Evolutionary conservation across 2,329 filamentous ascomycete genomes (phyloP), one percentile per base, ranked within the genome.

Genomic region (Grosmannia penicillata): DNA sequence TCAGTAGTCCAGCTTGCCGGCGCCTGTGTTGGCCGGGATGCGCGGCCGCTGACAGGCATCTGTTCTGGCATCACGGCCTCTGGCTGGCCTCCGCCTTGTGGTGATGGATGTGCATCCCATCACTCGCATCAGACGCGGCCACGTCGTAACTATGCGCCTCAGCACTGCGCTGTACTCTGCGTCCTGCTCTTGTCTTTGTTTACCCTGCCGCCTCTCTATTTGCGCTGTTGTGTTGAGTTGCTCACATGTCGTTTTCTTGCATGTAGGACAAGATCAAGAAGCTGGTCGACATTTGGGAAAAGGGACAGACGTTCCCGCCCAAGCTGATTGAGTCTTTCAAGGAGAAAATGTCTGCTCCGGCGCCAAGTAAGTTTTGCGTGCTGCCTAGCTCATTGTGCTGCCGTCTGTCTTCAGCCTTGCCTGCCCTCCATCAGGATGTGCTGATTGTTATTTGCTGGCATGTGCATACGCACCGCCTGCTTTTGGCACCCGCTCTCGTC

Each of bases 201-300:
- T 30, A 4, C 32, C 22, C n/a, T n/a, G 21, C 14, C 19, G 13
- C n/a, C n/a, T n/a, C n/a, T n/a, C 32, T 18, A 4, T n/a, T 25
- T 17, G 8, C 34, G 15, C 6, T 21, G n/a, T 34, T 11, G 9
- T 22, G 9, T 23, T 27, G 26, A 19, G 8, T 30, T 45, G 56
- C 59, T 60, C 56, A 70, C 66, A 53, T 54, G 49, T n/a, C n/a
- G n/a, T 34, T 21, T 23, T 24, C 7, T 23, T 36, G 15, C 47
- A 55, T 77, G 66, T 80, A 91, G 82, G 85, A 93, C 57, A 96
- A 95, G 66, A 89, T 96, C 60, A 78, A 71, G 56, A 96, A 96
- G 59, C 73, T 98, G 50, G 68, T 96, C 62, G 87, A 94, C 56
- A 98, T 98, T 49, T 98, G 91, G 91, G 87, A 95, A 57, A 91